phyloP scores from a whole-genome alignment of 129 eudicot genomes.

The Scalesia atractyloides region DNA sequence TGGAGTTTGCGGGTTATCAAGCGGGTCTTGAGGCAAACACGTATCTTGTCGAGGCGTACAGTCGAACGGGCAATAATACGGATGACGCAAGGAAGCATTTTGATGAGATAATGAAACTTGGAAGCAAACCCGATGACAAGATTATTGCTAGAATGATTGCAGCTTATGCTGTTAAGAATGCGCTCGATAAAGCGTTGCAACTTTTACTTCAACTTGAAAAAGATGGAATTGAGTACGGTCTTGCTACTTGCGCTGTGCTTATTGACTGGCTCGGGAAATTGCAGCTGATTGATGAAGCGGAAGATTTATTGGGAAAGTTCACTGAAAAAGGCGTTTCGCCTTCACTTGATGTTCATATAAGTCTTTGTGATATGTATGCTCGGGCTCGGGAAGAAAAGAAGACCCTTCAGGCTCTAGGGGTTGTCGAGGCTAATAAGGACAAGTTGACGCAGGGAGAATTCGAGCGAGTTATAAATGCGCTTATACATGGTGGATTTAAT shows the following conservation, averaged over 20 bases:
- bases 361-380: constrained; percentile 84
- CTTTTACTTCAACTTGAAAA: constrained; percentile 72
- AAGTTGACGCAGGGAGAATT: constrained; percentile 48
- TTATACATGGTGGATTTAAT: constrained; percentile 48
- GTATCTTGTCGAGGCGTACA: constrained; percentile 69
- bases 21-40: constrained; percentile 48
- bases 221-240: constrained; percentile 66
- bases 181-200: constrained; percentile 62
- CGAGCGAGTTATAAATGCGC: constrained; percentile 60
- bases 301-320: constrained; percentile 62
- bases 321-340: constrained; percentile 65
- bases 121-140: constrained; percentile 78
- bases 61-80: constrained; percentile 29
- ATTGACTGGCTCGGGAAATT: constrained; percentile 80
- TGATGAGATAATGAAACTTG: constrained; percentile 56
- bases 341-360: constrained; percentile 59
- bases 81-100: constrained; percentile 61
- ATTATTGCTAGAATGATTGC: constrained; percentile 62
- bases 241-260: constrained; percentile 64
- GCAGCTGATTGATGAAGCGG: constrained; percentile 82
- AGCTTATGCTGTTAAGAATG: constrained; percentile 61
- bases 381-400: constrained; percentile 62
- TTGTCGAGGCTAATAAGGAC: constrained; percentile 65
- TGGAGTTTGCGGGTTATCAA: constrained; percentile 63
- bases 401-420: constrained; percentile 77